Evolutionary conservation across 2,329 filamentous ascomycete species (phyloP), one percentile per base, ranked within the genome.

Genomic region (Endoconidiophora laricicola): DNA sequence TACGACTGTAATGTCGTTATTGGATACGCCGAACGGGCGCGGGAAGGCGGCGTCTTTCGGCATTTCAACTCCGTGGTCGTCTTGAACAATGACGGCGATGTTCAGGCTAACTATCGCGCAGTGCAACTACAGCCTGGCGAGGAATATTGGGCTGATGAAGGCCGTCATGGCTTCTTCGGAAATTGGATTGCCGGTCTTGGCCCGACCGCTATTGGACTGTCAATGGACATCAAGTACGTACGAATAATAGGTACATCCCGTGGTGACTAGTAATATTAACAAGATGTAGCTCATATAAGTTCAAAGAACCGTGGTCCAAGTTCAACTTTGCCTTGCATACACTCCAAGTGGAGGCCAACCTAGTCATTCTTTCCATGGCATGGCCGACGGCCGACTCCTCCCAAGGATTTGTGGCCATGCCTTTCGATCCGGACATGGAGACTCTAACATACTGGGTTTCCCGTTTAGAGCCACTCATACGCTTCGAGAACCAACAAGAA

Each of bases 381-480:
- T 90, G 83, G 83, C 67, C 83, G 33, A 86, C 82, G 1, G 67
- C 60, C 48, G 76, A 69, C 54, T 70, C 67, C 57, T 68, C 61
- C 1, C 67, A 57, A 10, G 49, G 51, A 6, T 77, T 66, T 58
- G 75, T 58, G 49, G 67, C 56, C n/a, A 65, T 55, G 54, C 74
- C 74, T 0, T 59, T 69, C 0, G 72, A 78, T 43, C 81, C 83
- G 0, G 83, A 88, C 56, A 71, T 83, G 63, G 76, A 83, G 16
- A 86, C 82, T 0, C 60, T 90, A 6, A 73, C 75, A 0, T 88
- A 88, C 57, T 90, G 84, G 84, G 66, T 85, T 0, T 72, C 76
- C n/a, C 72, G 84, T 0, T 68, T 90, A 3, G 77, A 81, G 48
- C 83, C 84, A 0, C 49, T 81, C 0, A 75, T 81, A 20, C 66